Evolutionary conservation across 371 early-diverging fungal species (phyloP).

Genomic region (Sporodiniella umbellata): DNA sequence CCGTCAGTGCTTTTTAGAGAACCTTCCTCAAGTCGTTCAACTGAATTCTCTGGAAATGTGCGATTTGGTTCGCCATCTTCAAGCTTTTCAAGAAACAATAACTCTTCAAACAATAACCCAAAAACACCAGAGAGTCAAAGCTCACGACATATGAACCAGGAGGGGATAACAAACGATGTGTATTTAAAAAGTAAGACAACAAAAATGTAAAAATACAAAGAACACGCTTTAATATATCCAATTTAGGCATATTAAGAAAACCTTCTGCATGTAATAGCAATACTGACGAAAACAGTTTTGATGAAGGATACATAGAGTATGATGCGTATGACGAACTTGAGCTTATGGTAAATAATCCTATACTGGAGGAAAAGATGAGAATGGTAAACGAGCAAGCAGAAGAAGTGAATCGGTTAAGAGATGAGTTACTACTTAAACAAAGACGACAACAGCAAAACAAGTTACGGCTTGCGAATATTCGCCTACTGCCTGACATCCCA

Average conservation of each 20-base stretch:
- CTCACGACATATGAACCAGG: slow-evolving; percentile 8
- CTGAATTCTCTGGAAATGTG: background rate
- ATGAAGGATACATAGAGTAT: background rate
- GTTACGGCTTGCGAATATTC: too few relatives aligned
- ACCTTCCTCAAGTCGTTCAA: background rate
- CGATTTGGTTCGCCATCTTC: background rate
- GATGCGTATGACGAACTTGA: slow-evolving; percentile 5
- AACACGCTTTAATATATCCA: background rate
- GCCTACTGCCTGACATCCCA: background rate
- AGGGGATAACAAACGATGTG: slow-evolving; percentile 9
- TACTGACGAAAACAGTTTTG: background rate
- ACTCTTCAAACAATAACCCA: background rate
- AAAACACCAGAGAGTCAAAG: background rate
- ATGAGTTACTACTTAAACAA: background rate
- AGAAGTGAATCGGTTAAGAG: background rate
- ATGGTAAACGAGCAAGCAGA: background rate
- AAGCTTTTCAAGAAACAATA: background rate
- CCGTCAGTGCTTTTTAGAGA: background rate
- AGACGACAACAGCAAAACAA: background rate
- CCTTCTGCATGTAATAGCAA: slow-evolving; percentile 4
- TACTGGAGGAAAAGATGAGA: slow-evolving; percentile 2
- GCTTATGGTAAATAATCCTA: slow-evolving; percentile 6
- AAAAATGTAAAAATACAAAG: background rate
- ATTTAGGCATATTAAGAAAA: slow-evolving; percentile 5
- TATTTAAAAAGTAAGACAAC: slow-evolving; percentile 7